Evolutionary conservation across 148 eudicot species (phyloP).

Genomic region (Agrostemma githago): DNA sequence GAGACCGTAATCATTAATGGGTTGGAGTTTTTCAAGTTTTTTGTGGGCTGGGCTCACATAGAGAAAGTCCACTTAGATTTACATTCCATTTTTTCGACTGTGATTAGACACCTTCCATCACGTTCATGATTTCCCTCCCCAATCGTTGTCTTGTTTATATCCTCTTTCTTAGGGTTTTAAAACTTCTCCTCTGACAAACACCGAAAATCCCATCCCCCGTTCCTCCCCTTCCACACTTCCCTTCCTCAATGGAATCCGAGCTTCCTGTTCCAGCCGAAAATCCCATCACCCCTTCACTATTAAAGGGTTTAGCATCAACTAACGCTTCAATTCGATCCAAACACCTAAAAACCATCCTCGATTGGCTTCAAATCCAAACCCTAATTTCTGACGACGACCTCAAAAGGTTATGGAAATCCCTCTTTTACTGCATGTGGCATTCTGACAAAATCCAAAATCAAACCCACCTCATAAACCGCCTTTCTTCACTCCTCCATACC

Average conservation of each 20-base stretch:
- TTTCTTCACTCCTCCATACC: constrained; percentile 37
- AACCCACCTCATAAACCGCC: constrained; percentile 43
- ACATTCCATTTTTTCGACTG: background rate
- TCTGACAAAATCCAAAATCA: constrained; percentile 65
- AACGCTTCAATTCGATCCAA: constrained; percentile 48
- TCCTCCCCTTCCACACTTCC: too few relatives aligned
- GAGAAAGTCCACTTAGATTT: background rate
- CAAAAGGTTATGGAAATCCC: constrained; percentile 85
- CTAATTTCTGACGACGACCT: constrained; percentile 61
- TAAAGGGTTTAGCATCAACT: constrained; percentile 66
- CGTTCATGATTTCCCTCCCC: background rate
- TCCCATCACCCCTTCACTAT: constrained; percentile 26
- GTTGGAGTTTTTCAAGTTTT: too few relatives aligned
- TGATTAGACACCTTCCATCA: background rate
- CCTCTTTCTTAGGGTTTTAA: background rate
- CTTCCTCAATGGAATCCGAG: constrained; percentile 29
- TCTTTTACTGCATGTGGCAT: constrained; percentile 91
- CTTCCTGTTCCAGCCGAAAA: constrained; percentile 2
- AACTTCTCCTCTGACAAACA: background rate
- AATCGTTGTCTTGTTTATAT: too few relatives aligned
- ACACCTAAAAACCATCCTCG: constrained; percentile 43
- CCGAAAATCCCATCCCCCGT: background rate
- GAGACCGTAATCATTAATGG: too few relatives aligned
- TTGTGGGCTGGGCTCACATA: background rate
- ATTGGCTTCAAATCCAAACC: constrained; percentile 46